Conservation (phyloP, 768 basidiomycete species). For the Mrakia frigida region DNA sequence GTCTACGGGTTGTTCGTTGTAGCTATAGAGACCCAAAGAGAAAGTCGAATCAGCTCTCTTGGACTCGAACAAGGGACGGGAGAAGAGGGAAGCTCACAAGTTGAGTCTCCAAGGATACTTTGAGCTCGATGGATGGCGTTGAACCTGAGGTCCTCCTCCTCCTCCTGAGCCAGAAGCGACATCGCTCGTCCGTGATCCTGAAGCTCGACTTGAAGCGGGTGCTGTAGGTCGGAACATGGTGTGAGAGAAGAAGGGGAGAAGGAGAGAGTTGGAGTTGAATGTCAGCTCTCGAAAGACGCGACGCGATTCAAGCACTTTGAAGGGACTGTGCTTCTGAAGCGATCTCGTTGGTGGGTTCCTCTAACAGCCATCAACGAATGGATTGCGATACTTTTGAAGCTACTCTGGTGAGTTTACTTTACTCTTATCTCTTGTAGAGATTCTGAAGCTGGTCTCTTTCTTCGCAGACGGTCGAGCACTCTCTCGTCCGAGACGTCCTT, state of each 20-base stretch:
- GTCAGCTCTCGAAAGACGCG: neutral
- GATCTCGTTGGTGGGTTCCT: neutral
- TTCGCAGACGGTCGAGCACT: neutral
- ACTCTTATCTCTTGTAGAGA: neutral
- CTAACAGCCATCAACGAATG: neutral
- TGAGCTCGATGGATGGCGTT: neutral
- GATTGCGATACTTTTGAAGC: constrained; percentile 18
- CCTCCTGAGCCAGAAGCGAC: neutral
- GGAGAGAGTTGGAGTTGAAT: neutral
- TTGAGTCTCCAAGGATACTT: constrained; percentile 49
- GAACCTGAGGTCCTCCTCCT: constrained; percentile 20
- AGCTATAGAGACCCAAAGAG: constrained; percentile 53
- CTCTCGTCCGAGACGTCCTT: constrained; percentile 15
- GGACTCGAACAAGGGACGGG: constrained; percentile 19
- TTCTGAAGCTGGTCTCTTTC: neutral
- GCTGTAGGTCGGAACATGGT: neutral
- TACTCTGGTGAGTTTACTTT: neutral
- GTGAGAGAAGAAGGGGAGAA: neutral
- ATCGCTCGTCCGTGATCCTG: neutral
- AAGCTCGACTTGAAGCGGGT: neutral
- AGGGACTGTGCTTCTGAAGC: neutral
- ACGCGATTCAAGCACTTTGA: neutral
- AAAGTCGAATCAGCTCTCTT: neutral
- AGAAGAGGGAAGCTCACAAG: constrained; percentile 54
- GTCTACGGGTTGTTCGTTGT: constrained; percentile 73